These are phyloP conservation scores for Fusarium tjaetaba DNA, from an alignment of 2,329 filamentous ascomycete genomes.

Conservation along the genomic window DNA sequence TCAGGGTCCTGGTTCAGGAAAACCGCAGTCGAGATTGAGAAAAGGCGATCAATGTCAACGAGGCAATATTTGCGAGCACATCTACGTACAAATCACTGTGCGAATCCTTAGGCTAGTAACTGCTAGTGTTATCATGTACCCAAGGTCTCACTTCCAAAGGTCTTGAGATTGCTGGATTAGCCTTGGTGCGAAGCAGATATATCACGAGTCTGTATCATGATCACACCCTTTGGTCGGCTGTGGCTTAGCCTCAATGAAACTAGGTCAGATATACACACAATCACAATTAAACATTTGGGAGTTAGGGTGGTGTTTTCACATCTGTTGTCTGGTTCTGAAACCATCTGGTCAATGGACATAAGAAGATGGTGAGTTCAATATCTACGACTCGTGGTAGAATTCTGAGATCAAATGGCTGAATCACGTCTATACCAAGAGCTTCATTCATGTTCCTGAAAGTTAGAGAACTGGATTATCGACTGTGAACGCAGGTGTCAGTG, in stretches of 20 bases:
- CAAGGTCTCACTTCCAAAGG: not conserved
- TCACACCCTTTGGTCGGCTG: not conserved
- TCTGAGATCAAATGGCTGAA: not conserved
- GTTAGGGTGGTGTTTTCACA: not conserved
- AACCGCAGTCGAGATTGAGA: not conserved
- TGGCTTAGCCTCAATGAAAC: not conserved
- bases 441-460: not conserved
- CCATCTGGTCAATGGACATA: not conserved
- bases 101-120: not conserved
- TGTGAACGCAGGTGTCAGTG: not conserved
- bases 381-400: not conserved
- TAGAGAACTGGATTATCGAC: not conserved
- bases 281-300: not conserved
- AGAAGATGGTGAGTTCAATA: not conserved
- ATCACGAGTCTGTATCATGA: not conserved
- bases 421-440: not conserved
- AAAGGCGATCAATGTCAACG: not conserved
- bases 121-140: not conserved
- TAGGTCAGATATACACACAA: not conserved
- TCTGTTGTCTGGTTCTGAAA: not conserved
- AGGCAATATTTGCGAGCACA: not conserved
- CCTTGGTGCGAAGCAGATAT: not conserved
- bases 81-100: not conserved
- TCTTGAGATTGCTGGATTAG: not conserved
- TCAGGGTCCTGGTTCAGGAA: not conserved